A percentile compares a stretch with the other conserved stretches of the same genome.
Conservation (phyloP, 108 stramenopile genomes). For the Cyclotella distinguenda region DNA sequence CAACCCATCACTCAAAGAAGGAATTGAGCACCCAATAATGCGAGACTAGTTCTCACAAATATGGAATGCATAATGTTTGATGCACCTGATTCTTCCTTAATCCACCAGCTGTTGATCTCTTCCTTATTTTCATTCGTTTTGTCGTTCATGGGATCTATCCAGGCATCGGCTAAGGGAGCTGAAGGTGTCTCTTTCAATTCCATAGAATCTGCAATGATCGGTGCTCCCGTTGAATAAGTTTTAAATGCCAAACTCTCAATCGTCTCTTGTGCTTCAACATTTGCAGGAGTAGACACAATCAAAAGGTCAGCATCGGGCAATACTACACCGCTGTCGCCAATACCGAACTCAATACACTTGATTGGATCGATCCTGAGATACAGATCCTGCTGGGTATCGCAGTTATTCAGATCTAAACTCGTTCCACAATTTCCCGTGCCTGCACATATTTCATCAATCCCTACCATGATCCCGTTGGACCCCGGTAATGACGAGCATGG, state of each 20-base stretch:
- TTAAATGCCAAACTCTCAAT: background rate
- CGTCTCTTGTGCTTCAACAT: background rate
- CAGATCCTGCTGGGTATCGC: slow-evolving; percentile 11
- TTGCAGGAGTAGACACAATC: slow-evolving; percentile 3
- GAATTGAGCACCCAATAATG: no score
- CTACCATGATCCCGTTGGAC: background rate
- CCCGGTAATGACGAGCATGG: background rate
- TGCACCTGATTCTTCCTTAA: slow-evolving; percentile 8
- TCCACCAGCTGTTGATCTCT: slow-evolving; percentile 15
- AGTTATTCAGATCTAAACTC: slow-evolving; percentile 27
- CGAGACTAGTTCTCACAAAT: no score
- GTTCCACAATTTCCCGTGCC: slow-evolving; percentile 32
- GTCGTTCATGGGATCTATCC: background rate
- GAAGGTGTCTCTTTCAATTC: no score
- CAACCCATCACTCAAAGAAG: no score
- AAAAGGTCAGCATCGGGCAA: background rate
- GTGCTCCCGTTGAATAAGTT: background rate
- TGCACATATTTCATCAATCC: slow-evolving; percentile 15
- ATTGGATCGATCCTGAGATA: slow-evolving; percentile 16
- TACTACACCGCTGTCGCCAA: slow-evolving; percentile 15
- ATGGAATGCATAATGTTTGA: no score
- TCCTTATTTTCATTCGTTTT: slow-evolving; percentile 1
- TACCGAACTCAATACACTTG: slow-evolving; percentile 13
- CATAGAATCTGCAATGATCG: background rate
- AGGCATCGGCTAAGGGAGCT: background rate